These are phyloP conservation scores for Hypoxylon sp. DNA, from an alignment of 2,329 filamentous ascomycete species.

Conservation along the genomic window DNA sequence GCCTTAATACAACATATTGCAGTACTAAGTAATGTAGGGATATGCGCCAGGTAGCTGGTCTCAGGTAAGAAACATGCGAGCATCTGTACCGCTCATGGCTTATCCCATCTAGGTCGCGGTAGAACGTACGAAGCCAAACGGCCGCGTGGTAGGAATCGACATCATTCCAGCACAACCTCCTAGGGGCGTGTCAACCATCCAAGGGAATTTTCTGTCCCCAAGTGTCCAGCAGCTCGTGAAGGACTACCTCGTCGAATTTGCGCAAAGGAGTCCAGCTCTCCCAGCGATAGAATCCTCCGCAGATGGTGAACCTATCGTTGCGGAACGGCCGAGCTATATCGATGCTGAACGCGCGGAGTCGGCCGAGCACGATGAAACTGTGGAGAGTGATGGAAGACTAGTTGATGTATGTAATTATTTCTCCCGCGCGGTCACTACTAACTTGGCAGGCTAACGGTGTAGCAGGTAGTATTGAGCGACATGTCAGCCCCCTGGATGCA, in stretches of 20 bases:
- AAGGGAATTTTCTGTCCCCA: constrained; percentile 89
- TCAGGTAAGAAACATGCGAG: constrained; percentile 60
- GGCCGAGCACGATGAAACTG: constrained; percentile 49
- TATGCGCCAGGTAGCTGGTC: constrained; percentile 83
- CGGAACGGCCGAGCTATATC: constrained; percentile 69
- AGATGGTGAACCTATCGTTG: constrained; percentile 47
- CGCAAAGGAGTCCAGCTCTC: constrained; percentile 32
- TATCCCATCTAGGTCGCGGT: constrained; percentile 74
- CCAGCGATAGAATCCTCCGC: constrained; percentile 30
- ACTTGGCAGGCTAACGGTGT: constrained; percentile 22
- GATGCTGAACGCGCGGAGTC: constrained; percentile 69
- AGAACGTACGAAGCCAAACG: constrained; percentile 79
- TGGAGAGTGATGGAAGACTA: constrained; percentile 63
- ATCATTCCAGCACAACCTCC: constrained; percentile 93
- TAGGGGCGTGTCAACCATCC: constrained; percentile 90
- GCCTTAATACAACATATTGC: not conserved
- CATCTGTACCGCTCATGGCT: constrained; percentile 20
- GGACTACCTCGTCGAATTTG: constrained; percentile 73
- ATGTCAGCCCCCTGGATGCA: constrained; percentile 98
- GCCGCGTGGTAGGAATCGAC: constrained; percentile 90
- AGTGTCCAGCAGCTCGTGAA: constrained; percentile 81
- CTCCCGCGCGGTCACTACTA: not conserved
- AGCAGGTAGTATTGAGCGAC: constrained; percentile 89
- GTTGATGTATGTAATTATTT: constrained; percentile 72
- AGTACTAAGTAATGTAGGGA: constrained; percentile 61